Conservation (phyloP, 1,139 yeast species). For the Pneumocystis carinii region DNA sequence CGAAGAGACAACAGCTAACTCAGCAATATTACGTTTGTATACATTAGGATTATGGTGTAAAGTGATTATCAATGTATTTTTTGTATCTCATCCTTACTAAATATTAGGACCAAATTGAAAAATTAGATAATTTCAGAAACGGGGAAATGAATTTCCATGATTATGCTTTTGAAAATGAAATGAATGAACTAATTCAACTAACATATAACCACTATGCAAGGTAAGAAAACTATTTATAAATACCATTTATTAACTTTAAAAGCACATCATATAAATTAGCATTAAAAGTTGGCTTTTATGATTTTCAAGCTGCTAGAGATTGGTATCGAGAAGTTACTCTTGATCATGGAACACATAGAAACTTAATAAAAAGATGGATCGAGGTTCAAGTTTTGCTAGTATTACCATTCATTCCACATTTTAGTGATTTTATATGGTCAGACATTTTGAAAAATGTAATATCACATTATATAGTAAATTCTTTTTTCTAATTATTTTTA, state of each 20-base stretch:
- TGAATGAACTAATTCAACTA: slow-evolving; percentile 65
- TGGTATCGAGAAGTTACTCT: slow-evolving; percentile 76
- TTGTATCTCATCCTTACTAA: slow-evolving; percentile 22
- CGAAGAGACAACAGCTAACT: slow-evolving; percentile 92
- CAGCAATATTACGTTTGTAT: slow-evolving; percentile 85
- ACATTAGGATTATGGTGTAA: slow-evolving; percentile 95
- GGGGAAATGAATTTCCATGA: slow-evolving; percentile 67
- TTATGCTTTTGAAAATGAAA: slow-evolving; percentile 79
- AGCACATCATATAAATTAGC: slow-evolving; percentile 72
- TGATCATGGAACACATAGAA: slow-evolving; percentile 56
- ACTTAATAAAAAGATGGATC: slow-evolving; percentile 64
- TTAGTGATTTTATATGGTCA: slow-evolving; percentile 76
- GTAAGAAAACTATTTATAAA: neutral
- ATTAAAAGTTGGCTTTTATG: slow-evolving; percentile 79
- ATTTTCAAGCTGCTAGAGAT: slow-evolving; percentile 88
- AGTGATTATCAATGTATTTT: slow-evolving; percentile 25
- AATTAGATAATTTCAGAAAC: slow-evolving; percentile 44
- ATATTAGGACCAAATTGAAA: slow-evolving; percentile 21
- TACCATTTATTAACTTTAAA: neutral
- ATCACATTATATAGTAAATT: neutral
- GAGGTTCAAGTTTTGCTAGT: slow-evolving; percentile 71
- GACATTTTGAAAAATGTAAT: slow-evolving; percentile 48
- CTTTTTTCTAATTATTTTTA: slow-evolving; percentile 8
- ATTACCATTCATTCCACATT: slow-evolving; percentile 93
- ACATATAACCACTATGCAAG: slow-evolving; percentile 53